These are phyloP conservation scores for Cutaneotrichosporon sp. DNA, from an alignment of 1,284 basidiomycete genomes.

Conservation along the genomic window DNA sequence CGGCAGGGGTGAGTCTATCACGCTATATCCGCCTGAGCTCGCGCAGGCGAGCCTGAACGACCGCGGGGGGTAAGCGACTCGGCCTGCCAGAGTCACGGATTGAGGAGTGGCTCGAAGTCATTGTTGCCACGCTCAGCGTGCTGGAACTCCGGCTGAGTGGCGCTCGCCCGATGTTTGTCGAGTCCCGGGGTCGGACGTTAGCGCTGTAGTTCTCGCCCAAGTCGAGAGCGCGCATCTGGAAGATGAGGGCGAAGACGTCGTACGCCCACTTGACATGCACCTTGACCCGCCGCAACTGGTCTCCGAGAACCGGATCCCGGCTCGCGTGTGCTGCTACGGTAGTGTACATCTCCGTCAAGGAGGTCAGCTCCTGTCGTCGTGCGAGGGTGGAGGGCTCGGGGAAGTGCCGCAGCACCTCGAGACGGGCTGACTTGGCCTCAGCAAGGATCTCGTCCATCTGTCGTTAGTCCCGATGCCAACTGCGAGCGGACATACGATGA, in stretches of 20 bases:
- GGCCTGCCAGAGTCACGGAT: not conserved
- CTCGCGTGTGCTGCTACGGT: not conserved
- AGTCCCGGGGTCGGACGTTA: not conserved
- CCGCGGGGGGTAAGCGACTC: not conserved
- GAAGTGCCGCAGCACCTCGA: conserved; percentile 22
- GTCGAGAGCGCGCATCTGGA: not conserved
- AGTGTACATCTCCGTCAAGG: not conserved
- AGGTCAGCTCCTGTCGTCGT: not conserved
- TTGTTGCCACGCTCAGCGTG: not conserved
- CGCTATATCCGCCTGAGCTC: conserved; percentile 29
- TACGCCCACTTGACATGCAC: not conserved
- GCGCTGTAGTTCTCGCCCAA: not conserved
- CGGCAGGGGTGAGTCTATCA: not conserved
- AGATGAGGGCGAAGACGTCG: not conserved
- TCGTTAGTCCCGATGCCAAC: not conserved
- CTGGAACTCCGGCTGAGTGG: not conserved
- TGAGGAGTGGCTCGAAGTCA: not conserved
- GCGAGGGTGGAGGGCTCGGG: conserved; percentile 4
- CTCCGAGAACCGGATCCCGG: not conserved
- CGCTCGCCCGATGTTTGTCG: not conserved
- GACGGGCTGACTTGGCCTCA: conserved; percentile 8
- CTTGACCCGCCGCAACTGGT: not conserved
- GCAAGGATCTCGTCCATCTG: conserved; percentile 33
- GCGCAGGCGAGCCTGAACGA: conserved; percentile 13
- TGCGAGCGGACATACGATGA: conserved; percentile 27